Evolutionary conservation across 345 rosid genomes (phyloP), one percentile per base, ranked within the genome.

Genomic region (Hibiscus tridactylites): DNA sequence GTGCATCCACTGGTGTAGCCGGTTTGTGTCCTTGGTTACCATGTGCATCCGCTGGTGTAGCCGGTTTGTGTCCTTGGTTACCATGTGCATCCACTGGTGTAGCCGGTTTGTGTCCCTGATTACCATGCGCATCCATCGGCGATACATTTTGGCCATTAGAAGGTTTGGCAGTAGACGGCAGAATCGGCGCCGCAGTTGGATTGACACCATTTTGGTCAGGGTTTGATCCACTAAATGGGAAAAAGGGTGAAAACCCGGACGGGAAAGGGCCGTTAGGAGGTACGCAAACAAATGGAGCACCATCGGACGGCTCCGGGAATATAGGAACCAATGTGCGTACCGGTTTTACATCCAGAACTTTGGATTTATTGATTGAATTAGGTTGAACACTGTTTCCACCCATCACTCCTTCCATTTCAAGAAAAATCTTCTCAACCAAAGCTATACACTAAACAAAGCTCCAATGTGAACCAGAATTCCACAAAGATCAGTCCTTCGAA

Each of bases 321-420:
- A 84, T 68, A 3, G 97, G 98, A 46, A 53, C 81, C 73, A 93
- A 78, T 78, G 78, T 74, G 16, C 96, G 90, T 44, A 93, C 71
- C 2, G 98, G 98, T 78, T 84, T 87, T 37, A 91, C 86, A 79
- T 91, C 97, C 75, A 86, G 77, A 52, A 93, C 97, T 76, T 82
- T 81, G 1, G 88, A 79, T 75, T 87, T 93, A 74, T 93, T 91
- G 62, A 64, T 9, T 50, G 60, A 31, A 70, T 57, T 70, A 2
- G 24, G 19, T 24, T 50, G 50, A 33, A 37, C 64, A 21, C 28
- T 15, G 47, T 70, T 56, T 11, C 73, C 65, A 57, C 49, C 54
- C 4, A 59, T 2, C 21, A 50, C 64, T 31, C 65, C 74, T 9
- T 71, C 74, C 74, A 71, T 71, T 58, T 4, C 13, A 39, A 39